Evolutionary conservation across 495 filamentous ascomycete species (phyloP), one percentile per base, ranked within the genome.

Genomic region (Penicillium cinerascens): DNA sequence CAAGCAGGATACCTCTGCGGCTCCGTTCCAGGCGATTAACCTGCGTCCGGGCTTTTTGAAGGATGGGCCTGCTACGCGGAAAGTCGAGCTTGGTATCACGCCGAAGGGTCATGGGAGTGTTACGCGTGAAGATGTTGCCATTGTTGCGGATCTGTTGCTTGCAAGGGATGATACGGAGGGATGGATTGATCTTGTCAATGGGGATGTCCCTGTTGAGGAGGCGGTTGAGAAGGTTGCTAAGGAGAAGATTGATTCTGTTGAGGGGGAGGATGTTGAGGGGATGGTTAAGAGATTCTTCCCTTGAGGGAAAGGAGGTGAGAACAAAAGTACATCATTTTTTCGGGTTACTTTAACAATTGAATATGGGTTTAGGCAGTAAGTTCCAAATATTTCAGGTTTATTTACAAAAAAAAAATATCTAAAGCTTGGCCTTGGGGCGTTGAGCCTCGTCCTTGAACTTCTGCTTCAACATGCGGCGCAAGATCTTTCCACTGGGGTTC

Each of bases 401-500:
- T 36, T 23, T 52, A 22, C 7, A 33, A 16, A 47, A 48, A 44
- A 36, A 36, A 38, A 42, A 21, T 13, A 46, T 52, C 57, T 64
- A 78, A 42, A 78, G 59, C 61, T 76, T 78, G 17, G 74, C 74
- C 62, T 70, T 75, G 9, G 61, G 62, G 25, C 54, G 56, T 16
- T 72, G 56, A 36, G 56, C 56, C 49, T 66, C 64, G 37, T 79
- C 80, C 64, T 74, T 71, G 39, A 82, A 82, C 59, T 68, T 64
- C 41, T 77, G 68, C 60, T 82, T 82, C 60, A 86, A 63, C 36
- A 92, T 49, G 39, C 90, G 77, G 55, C 92, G 84, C 59, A 97
- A 66, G 45, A 97, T 91, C 81, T 97, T 97, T 1, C 92, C 92
- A 64, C 83, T 86, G 0, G 80, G 79, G 52, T 85, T 92, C 79